Base-by-base conservation (phyloP, 2,329 filamentous ascomycete species). In the Meredithiella fracta region DNA sequence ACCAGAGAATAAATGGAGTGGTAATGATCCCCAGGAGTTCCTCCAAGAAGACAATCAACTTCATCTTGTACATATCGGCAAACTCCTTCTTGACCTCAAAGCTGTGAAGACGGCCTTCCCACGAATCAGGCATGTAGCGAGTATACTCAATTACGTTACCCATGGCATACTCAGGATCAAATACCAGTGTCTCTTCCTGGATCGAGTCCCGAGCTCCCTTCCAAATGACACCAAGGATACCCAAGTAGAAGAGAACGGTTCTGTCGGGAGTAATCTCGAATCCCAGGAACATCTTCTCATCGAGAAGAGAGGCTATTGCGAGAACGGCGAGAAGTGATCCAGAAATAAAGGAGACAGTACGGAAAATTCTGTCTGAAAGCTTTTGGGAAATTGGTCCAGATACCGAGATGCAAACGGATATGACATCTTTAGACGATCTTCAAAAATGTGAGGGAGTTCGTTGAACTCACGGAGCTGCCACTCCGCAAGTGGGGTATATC, bases 401-500 rank as follows among this genome's bases (percentile, higher is more conserved):
- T 98, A 98, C 51, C 88, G 80, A 34, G 85, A 88, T 1, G 92
- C 91, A 65, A 88, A 96, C 0, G 91, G 90, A 64, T 92, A 89
- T 0, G 92, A 95, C 85, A 97, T 94, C 61, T 94, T 90, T 44
- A 91, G 74, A 20, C 92, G 82, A 61, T 91, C 86, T 59, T 89
- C 79, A 63, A 97, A 98, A 1, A 97, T 75, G 67, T 98, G 92
- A 57, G 85, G 84, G 1, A 98, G 75, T 67, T 98, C 92, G 64
- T 98, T 98, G 75, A 97, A 98, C 66, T 97, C 91, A 51, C 92
- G 83, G 60, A 98, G 96, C 64, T 96, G 97, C 92, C 92, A 98
- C 66, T 95, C 86, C 0, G 92, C 92, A 53, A 95, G 78, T 1
- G 89, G 86, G 0, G 91, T 97, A 65, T 96, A 98, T 61, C 89